Base-by-base conservation (phyloP, 129 eudicot species). In the Helichrysum umbraculigerum region DNA sequence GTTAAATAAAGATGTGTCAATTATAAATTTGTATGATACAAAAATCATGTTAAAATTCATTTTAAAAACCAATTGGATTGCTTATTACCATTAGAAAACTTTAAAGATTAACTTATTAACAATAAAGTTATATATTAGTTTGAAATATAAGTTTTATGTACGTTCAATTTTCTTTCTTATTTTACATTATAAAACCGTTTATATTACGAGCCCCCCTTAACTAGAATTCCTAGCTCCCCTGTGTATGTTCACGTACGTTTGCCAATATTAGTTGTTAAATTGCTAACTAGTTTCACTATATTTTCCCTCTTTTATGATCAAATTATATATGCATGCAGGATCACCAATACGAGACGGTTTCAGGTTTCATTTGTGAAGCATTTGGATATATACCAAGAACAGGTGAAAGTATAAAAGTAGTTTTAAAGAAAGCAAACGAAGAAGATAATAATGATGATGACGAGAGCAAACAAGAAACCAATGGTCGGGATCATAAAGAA, bases 331-430 rank as follows among this genome's bases (percentile, higher is more conserved):
- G 32, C 54, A 42, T 58, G 76, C 88, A 88, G 93, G 87, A 74
- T 76, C 90, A 88, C 47, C 93, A 88, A 81, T 88, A 88, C 20
- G 93, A 88, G 87, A 88, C 93, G 0, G 93, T 88, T 70, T 88
- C 90, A 5, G 93, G 93, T 56, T 88, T 86, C 66, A 78, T 88
- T 42, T 88, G 90, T 37, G 93, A 88, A 72, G 86, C 88, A 47
- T 88, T 88, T 74, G 93, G 93, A 82, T 88, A 88, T 84, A 88
- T 88, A 61, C 93, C 93, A 67, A 88, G 89, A 81, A 86, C 88
- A 17, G 93, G 90, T 74, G 90, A 88, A 86, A 88, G 83, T 78
- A 77, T 84, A 69, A 86, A 81, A 73, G 90, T 88, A 62, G 74
- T 86, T 68, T 71, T 88, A 19, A 78, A 81, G 51, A 88, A 78